Evolutionary conservation across 2,329 filamentous ascomycete species (phyloP), one percentile per base, ranked within the genome.

Genomic region (Botrytis pseudocinerea): DNA sequence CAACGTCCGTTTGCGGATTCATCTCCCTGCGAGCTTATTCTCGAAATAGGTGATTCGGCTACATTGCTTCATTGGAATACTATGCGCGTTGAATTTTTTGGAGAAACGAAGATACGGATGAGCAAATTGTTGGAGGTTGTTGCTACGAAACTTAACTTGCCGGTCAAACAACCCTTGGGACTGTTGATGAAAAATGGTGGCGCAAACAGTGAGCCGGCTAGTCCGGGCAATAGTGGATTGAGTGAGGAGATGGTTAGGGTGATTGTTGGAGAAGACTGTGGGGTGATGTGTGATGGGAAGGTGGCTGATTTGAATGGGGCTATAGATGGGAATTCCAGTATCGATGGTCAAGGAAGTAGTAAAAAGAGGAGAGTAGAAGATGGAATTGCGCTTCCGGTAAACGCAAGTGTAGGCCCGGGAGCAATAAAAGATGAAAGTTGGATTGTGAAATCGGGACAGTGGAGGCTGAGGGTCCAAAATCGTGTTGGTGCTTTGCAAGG

Each of bases 1-100:
- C 89, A 93, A 22, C 90, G 95, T 9, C 95, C 95, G 0, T 97
- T 91, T 78, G 90, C 94, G n/a, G 94, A 98, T 81, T 90, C 93
- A 70, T 86, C 85, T 35, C 83, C 91, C 0, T 86, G 89, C 74
- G 92, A 95, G 80, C 86, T 98, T 35, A 86, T 98, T 40, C 83
- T 98, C 2, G 94, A 98, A 81, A 92, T 97, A 68, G 90, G 91
- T 28, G 87, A 86, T 62, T 69, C 71, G 7, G 92, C 86, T 70
- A 92, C 89, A 3, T 82, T 85, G 44, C 81, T 93, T 51, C 85
- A 90, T 76, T 68, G 64, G 64, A 40, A 68, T 20, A 68, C 46
- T 16, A 68, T 57, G 48, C 64, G 64, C 14, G n/a, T 70, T 25
- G 90, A 93, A 75, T 97, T 98, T 82, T 88, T 92, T 77, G 89